phyloP scores from a whole-genome alignment of 371 early-diverging fungal species.

The Mortierella sp. region DNA sequence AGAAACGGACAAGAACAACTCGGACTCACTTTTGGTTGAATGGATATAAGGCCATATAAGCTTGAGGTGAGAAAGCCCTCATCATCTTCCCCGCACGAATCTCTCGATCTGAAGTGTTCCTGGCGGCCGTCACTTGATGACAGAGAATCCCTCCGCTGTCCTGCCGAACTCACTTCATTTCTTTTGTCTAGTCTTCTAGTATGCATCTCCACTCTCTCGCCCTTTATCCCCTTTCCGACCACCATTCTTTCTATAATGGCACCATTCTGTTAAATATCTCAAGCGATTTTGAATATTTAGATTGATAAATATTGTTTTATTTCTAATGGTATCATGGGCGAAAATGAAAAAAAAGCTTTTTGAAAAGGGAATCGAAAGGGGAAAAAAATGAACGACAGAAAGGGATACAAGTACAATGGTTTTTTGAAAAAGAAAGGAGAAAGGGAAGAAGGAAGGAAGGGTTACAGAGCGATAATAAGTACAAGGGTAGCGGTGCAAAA shows the following conservation, averaged over 20 bases:
- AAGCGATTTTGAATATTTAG: not conserved
- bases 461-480: not conserved
- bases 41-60: no score
- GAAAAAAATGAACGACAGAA: not conserved
- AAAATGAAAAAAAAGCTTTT: no score
- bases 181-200: not conserved
- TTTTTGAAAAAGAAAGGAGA: not conserved
- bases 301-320: not conserved
- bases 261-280: not conserved
- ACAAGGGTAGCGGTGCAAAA: not conserved
- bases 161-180: not conserved
- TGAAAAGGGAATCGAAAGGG: not conserved
- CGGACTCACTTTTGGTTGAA: not conserved
- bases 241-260: not conserved
- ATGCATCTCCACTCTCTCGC: not conserved
- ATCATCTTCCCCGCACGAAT: no score
- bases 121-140: no score
- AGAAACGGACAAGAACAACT: not conserved
- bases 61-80: no score
- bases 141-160: not conserved
- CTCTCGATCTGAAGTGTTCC: not conserved
- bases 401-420: not conserved
- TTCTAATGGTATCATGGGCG: slow-evolving; percentile 10
- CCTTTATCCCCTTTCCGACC: not conserved
- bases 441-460: not conserved